Percentiles rank a stretch among this genome's conserved stretches.
Conservation (phyloP, 2,329 filamentous ascomycete genomes). For the Cordyceps tenuipes region DNA sequence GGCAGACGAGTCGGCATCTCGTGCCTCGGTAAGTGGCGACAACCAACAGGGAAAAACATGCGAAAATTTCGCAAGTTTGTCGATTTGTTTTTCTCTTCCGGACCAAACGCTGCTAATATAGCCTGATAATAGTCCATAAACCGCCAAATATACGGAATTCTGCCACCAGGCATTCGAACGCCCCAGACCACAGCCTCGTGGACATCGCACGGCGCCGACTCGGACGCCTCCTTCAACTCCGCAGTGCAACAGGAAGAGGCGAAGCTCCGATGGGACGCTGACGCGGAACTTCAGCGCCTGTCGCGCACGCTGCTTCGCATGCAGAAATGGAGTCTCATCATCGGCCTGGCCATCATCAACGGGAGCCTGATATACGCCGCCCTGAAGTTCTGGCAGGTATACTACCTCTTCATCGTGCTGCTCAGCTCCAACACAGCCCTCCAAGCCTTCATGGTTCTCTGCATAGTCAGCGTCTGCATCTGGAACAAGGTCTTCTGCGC, state of each 20-base stretch:
- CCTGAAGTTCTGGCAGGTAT: constrained; percentile 30
- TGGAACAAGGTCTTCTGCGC: constrained; percentile 24
- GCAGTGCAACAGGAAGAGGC: constrained; percentile 30
- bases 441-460: constrained; percentile 34
- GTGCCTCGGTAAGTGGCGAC: constrained; percentile 22
- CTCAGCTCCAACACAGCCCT: constrained; percentile 38
- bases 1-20: constrained; percentile 14
- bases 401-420: constrained; percentile 36
- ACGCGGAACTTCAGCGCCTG: constrained; percentile 30
- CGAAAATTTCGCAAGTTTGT: too few relatives aligned
- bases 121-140: constrained; percentile 23
- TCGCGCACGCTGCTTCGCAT: constrained; percentile 29
- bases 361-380: constrained; percentile 29
- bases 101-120: too few relatives aligned
- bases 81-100: too few relatives aligned
- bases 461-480: constrained; percentile 26
- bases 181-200: constrained; percentile 25
- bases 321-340: constrained; percentile 32
- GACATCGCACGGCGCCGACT: constrained; percentile 25
- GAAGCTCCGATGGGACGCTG: constrained; percentile 31
- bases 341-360: constrained; percentile 27
- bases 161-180: constrained; percentile 24
- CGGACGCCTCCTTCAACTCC: constrained; percentile 28
- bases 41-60: background rate
- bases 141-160: constrained; percentile 23